Conservation (phyloP, 2,329 filamentous ascomycete species). For the Xylaria hypoxylon region DNA sequence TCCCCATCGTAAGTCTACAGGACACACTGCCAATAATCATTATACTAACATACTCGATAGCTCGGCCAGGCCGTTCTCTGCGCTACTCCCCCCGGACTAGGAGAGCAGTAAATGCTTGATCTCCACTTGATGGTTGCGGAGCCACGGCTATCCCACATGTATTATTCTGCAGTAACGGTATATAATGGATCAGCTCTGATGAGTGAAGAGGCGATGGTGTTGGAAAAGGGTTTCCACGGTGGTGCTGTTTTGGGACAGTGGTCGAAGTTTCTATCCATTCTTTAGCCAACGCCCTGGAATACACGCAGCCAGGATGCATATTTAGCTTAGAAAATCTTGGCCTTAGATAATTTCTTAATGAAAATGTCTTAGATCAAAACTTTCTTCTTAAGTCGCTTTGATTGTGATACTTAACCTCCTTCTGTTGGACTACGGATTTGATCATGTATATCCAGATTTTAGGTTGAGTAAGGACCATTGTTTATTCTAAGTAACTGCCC, state of each 20-base stretch:
- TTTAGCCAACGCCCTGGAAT: slow-evolving; percentile 2
- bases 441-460: no score
- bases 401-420: background rate
- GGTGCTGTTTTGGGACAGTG: slow-evolving; percentile 26
- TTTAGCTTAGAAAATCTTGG: slow-evolving; percentile 24
- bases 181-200: slow-evolving; percentile 11
- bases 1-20: slow-evolving; percentile 56
- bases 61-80: slow-evolving; percentile 52
- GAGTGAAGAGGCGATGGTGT: slow-evolving; percentile 1
- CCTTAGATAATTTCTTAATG: slow-evolving; percentile 25
- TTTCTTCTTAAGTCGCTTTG: background rate
- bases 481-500: no score
- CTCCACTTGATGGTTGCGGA: background rate
- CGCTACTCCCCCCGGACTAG: slow-evolving; percentile 49
- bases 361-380: slow-evolving; percentile 14
- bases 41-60: slow-evolving; percentile 32
- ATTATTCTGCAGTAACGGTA: slow-evolving; percentile 2
- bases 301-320: slow-evolving; percentile 5
- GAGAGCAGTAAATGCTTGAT: slow-evolving; percentile 31
- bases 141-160: background rate
- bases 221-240: slow-evolving; percentile 17
- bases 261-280: slow-evolving; percentile 9
- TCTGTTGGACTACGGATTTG: no score
- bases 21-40: background rate
- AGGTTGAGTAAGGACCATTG: no score